These are phyloP conservation scores for Fusarium kyushuense DNA, from an alignment of 2,329 filamentous ascomycete genomes.

Conservation along the genomic window DNA sequence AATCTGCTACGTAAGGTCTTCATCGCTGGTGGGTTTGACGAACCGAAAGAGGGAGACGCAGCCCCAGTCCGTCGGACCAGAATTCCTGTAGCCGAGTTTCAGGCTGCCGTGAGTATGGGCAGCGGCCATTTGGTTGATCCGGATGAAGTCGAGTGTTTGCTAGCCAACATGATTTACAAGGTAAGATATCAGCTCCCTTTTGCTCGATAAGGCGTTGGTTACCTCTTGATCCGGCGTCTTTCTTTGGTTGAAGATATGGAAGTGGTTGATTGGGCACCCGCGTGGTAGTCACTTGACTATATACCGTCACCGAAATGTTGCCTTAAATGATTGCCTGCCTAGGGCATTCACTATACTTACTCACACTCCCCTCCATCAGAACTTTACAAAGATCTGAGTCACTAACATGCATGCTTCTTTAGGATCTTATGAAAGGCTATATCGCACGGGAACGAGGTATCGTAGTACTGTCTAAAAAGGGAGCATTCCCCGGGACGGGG, in stretches of 20 bases:
- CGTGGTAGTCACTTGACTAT: conserved; percentile 44
- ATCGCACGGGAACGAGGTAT: conserved; percentile 91
- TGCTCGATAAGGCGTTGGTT: conserved; percentile 13
- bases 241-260: conserved; percentile 2
- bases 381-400: conserved; percentile 49
- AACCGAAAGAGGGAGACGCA: conserved; percentile 75
- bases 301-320: conserved; percentile 44
- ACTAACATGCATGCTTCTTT: conserved; percentile 47
- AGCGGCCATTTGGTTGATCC: conserved; percentile 77
- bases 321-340: conserved; percentile 42
- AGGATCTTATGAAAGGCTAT: conserved; percentile 98
- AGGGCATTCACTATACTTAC: conserved; percentile 38
- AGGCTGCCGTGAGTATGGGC: conserved; percentile 82
- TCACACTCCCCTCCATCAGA: conserved; percentile 38
- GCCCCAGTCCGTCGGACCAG: conserved; percentile 77
- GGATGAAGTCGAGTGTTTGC: conserved; percentile 94
- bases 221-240: conserved; percentile 4
- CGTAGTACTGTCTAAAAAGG: conserved; percentile 91
- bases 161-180: conserved; percentile 99
- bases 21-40: conserved; percentile 83
- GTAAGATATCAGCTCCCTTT: conserved; percentile 60
- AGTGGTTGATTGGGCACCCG: conserved; percentile 12
- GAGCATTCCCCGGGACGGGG: conserved; percentile 93
- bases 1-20: conserved; percentile 95
- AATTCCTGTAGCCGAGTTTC: conserved; percentile 85